Conservation (phyloP, 495 filamentous ascomycete genomes). For the Trypethelium eluteriae region DNA sequence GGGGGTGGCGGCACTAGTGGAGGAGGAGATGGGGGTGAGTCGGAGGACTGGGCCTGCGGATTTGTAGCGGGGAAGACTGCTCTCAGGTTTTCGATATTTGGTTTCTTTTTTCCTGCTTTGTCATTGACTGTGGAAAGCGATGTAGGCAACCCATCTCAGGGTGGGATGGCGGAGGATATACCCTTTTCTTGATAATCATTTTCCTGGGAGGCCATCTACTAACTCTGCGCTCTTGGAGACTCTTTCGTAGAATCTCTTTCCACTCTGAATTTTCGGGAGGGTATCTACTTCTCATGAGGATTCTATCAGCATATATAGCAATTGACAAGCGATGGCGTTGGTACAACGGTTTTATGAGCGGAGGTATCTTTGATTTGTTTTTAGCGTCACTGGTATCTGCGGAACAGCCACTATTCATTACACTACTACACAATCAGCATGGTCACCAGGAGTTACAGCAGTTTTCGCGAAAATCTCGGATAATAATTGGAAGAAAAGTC, state of each 20-base stretch:
- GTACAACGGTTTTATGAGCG: neutral
- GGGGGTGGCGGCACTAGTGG: too few species aligned
- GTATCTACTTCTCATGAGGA: neutral
- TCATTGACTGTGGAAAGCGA: neutral
- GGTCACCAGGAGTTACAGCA: neutral
- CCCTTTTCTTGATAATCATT: neutral
- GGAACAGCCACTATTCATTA: neutral
- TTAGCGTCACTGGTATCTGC: neutral
- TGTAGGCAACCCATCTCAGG: neutral
- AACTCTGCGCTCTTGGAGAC: neutral
- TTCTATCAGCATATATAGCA: neutral
- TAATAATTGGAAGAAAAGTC: neutral
- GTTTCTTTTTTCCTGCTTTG: too few species aligned
- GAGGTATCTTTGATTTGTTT: neutral
- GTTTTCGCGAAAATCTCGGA: neutral
- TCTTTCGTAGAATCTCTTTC: neutral
- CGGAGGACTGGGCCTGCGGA: too few species aligned
- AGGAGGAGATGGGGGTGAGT: too few species aligned
- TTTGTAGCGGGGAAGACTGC: too few species aligned
- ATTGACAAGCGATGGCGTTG: neutral
- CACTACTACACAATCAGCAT: neutral
- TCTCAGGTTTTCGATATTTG: too few species aligned
- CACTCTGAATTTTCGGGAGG: neutral
- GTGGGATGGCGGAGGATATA: neutral
- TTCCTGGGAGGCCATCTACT: neutral